phyloP scores from a whole-genome alignment of 2,329 filamentous ascomycete genomes.

The Verticillium nubilum region DNA sequence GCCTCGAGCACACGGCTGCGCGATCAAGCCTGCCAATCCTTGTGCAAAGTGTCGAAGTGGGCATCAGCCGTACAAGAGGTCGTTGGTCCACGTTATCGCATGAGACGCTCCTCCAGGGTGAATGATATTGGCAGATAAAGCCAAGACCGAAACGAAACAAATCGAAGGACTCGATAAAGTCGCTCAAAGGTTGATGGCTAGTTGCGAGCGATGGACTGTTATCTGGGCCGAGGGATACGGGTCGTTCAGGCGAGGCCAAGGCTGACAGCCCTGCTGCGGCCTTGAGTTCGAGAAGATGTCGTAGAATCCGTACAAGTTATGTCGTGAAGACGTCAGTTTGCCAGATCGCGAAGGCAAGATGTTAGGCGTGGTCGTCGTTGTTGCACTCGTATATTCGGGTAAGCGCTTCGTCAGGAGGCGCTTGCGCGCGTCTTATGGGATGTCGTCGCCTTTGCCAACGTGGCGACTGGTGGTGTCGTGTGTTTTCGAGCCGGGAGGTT shows the following conservation, averaged over 20 bases:
- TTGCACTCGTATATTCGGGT: not conserved
- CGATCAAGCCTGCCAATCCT: not conserved
- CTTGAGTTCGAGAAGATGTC: not conserved
- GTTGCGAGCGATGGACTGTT: not conserved
- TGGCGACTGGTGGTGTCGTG: not conserved
- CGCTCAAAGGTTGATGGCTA: not conserved
- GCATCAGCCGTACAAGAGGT: not conserved
- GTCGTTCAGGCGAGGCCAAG: not conserved
- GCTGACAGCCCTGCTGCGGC: not conserved
- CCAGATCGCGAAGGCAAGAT: not conserved
- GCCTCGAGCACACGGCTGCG: not conserved
- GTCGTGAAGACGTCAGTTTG: not conserved
- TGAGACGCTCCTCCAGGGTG: too few species aligned
- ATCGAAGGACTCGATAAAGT: not conserved
- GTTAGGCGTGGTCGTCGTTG: not conserved
- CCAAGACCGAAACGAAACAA: not conserved
- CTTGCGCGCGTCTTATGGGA: conserved; percentile 1
- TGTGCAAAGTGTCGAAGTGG: not conserved
- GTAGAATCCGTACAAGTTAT: not conserved
- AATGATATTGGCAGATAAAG: too few species aligned
- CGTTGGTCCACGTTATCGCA: not conserved
- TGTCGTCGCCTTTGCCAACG: not conserved
- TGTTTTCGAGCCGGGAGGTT: not conserved
- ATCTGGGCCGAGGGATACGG: not conserved
- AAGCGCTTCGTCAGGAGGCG: not conserved